Base-by-base conservation (phyloP, 2,329 filamentous ascomycete genomes). In the Coniochaeta prunicola region DNA sequence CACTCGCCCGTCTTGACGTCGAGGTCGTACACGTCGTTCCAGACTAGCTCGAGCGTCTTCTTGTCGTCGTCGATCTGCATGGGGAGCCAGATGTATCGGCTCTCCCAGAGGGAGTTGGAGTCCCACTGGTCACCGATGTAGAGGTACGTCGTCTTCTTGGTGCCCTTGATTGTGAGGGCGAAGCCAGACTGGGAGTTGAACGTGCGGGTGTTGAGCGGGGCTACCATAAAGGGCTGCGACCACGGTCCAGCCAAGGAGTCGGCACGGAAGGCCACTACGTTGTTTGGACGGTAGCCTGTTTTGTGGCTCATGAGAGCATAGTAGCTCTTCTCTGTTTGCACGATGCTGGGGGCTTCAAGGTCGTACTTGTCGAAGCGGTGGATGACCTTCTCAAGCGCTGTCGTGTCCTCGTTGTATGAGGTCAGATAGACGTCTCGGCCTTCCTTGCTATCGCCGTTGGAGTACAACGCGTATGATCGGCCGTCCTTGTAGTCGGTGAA, bases 291-390 rank as follows among this genome's bases (percentile, higher is more conserved):
- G 56, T 84, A 84, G 1, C 81, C 81, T 0, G 81, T 84, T 70
- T 84, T 84, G 61, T 84, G 81, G 63, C 78, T 81, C 80, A 84
- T 83, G 13, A 84, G 65, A 0, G 80, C 80, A 61, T 80, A 84
- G 64, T 84, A 84, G 62, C 78, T 80, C 57, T 73, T 72, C 33
- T 84, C 80, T 0, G 81, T 84, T 66, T 83, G 80, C 10, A 84
- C 71, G 56, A 84, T 83, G 0, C 77, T 79, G 0, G 81, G 81
- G 0, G 80, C 81, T 64, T 84, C 81, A 1, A 84, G 73, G 63
- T 84, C 81, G 63, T 73, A 83, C 63, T 84, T 84, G 64, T 80
- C 90, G 79, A 80, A 84, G 8, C 80, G 76, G 64, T 82, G 72
- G 1, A 82, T 69, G 4, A 82, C 77, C 24, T 76, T 63, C 0